phyloP scores from a whole-genome alignment of 163 green algal species.

The Chlamydomonas reinhardtii region DNA sequence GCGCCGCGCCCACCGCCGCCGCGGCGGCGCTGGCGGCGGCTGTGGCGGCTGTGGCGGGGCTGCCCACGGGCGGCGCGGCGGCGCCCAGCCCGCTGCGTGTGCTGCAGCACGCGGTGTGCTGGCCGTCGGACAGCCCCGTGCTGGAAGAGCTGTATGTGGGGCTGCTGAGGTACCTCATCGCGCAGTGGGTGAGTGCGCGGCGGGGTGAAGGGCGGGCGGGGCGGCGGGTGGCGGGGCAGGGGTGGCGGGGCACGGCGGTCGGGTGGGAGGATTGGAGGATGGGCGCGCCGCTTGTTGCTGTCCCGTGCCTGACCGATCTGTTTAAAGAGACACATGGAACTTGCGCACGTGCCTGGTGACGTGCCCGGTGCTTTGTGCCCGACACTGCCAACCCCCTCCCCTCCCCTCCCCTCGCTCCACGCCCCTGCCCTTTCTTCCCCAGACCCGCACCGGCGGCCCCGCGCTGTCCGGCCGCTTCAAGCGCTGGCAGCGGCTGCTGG shows the following conservation, averaged over 20 bases:
- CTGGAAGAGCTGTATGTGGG: constrained; percentile 35
- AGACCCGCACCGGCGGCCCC: constrained; percentile 29
- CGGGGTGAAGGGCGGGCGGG: background rate
- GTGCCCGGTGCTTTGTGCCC: no score
- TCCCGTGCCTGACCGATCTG: no score
- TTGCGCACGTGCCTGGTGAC: no score
- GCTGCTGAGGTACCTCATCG: constrained; percentile 37
- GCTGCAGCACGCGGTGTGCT: constrained; percentile 29
- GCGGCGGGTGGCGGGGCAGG: background rate
- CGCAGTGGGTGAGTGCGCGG: constrained; percentile 19
- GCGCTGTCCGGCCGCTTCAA: constrained; percentile 19
- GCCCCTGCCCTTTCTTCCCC: background rate
- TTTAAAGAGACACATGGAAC: no score
- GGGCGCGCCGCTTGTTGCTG: no score
- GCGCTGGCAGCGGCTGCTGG: constrained; percentile 41
- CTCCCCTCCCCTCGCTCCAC: background rate
- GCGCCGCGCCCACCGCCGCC: background rate
- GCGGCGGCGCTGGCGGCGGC: background rate
- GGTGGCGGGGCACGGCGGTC: background rate
- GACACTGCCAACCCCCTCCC: background rate
- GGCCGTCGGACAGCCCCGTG: background rate
- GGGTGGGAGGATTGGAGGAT: no score
- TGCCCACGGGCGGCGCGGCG: constrained; percentile 28
- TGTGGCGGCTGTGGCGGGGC: background rate
- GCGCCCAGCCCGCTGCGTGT: constrained; percentile 23